A percentile compares a stretch with the other conserved stretches of the same genome.
Conservation (phyloP, 2,329 filamentous ascomycete species). For the Diaporthe sp. region DNA sequence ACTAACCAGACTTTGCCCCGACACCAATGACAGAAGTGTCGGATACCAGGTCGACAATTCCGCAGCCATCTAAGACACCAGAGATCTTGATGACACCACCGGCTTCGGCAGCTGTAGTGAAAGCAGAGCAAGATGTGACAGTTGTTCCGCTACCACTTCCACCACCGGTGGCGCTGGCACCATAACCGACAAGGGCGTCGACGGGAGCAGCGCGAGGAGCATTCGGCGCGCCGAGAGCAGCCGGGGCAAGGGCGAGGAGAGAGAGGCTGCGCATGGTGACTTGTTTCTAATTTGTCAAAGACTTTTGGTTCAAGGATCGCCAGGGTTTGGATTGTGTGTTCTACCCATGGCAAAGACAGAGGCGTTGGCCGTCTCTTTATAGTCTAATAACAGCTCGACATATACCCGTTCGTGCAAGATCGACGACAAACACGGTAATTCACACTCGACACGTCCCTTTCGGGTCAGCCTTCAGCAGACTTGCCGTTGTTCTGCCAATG, state of each 20-base stretch:
- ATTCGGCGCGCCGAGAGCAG: slow-evolving; percentile 29
- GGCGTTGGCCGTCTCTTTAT: slow-evolving; percentile 10
- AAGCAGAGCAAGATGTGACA: slow-evolving; percentile 59
- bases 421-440: neutral
- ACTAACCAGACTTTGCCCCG: slow-evolving; percentile 56
- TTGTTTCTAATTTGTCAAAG: neutral
- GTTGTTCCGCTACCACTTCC: slow-evolving; percentile 59
- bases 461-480: neutral
- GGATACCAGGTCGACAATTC: slow-evolving; percentile 59
- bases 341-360: neutral
- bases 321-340: neutral
- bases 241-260: slow-evolving; percentile 40
- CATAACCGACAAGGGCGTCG: slow-evolving; percentile 52
- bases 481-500: neutral
- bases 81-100: slow-evolving; percentile 62
- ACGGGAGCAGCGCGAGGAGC: slow-evolving; percentile 43
- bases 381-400: slow-evolving; percentile 6
- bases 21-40: slow-evolving; percentile 67
- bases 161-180: slow-evolving; percentile 59
- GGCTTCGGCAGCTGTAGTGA: slow-evolving; percentile 53
- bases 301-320: neutral
- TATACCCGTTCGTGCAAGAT: neutral
- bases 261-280: slow-evolving; percentile 43
- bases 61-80: slow-evolving; percentile 58
- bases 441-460: neutral